Base-by-base conservation (phyloP, 176 grass and related monocot genomes). In the Cocos nucifera region DNA sequence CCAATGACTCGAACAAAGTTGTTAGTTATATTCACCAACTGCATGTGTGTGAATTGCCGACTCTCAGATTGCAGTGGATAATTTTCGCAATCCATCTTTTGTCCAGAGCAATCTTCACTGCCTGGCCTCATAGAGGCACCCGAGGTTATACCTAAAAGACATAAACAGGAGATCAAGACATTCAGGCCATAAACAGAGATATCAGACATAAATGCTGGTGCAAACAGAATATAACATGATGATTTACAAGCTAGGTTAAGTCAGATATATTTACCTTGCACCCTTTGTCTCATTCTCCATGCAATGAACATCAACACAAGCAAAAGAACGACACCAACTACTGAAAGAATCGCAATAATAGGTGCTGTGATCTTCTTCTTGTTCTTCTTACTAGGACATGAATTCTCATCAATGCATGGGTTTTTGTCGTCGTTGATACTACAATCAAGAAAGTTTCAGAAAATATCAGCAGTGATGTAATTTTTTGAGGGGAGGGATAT, bases 1-100 rank as follows among this genome's bases (percentile, higher is more conserved):
- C 84, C 80, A 0, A 93, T 67, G 4, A 78, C 77, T 16, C 19
- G 57, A 24, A 69, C 57, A 67, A 93, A 93, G 29, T 84, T 84
- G 26, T 76, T 73, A 0, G 89, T 87, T 25, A 93, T 82, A 2
- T 3, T 10, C 71, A 84, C 15, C 0, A 93, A 59, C 0, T 93
- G 80, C 10, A 59, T 66, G 21, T 82, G 81, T 0, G 77, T 79
- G 59, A 93, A 87, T 28, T 49, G 67, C 17, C 80, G 80, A 39
- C 78, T 93, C 52, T 86, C 58, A 49, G 79, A 22, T 4, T 62
- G 63, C 19, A 65, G 25, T 17, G 44, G 48, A 26, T 25, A 17
- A 22, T 53, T 44, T 65, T 44, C n/a, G 19, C 14, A n/a, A n/a
- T 44, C 9, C 16, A 22, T 2, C 44, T 50, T 21, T 44, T 52